phyloP scores from a whole-genome alignment of 371 early-diverging fungal species.

The Apophysomyces ossiformis region DNA sequence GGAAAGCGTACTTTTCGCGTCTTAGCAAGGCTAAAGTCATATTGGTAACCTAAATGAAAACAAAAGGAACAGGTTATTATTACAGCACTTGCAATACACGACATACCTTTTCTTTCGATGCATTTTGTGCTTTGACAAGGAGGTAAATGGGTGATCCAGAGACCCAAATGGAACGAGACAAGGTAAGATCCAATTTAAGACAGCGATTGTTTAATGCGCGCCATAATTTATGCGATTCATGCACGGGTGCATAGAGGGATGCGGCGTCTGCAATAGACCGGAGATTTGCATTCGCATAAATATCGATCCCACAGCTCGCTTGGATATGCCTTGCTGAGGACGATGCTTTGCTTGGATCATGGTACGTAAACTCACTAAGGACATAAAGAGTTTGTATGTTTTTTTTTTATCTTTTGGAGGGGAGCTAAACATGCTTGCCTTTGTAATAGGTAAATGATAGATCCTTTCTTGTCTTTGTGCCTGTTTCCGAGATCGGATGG shows the following conservation, averaged over 20 bases:
- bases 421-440: constrained; percentile 16
- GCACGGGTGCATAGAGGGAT: constrained; percentile 18
- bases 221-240: constrained; percentile 23
- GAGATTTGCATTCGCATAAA: constrained; percentile 23
- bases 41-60: constrained; percentile 19
- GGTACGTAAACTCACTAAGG: constrained; percentile 8
- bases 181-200: constrained; percentile 14
- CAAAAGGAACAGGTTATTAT: background rate
- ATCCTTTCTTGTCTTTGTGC: constrained; percentile 32
- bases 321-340: background rate
- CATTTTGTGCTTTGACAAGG: constrained; percentile 23
- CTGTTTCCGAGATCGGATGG: constrained; percentile 28
- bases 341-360: background rate
- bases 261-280: constrained; percentile 15
- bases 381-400: background rate
- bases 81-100: background rate
- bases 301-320: constrained; percentile 4
- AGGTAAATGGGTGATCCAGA: constrained; percentile 38
- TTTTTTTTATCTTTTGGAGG: constrained; percentile 1
- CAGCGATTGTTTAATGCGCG: constrained; percentile 7
- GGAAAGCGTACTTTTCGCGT: constrained; percentile 29
- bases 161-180: constrained; percentile 39
- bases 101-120: constrained; percentile 15
- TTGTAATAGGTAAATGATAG: constrained; percentile 32
- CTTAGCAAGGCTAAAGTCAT: constrained; percentile 37